A percentile compares a stretch with the other conserved stretches of the same genome.
phyloP scores from a whole-genome alignment of 1,139 yeast species.

The Candida tropicalis region DNA sequence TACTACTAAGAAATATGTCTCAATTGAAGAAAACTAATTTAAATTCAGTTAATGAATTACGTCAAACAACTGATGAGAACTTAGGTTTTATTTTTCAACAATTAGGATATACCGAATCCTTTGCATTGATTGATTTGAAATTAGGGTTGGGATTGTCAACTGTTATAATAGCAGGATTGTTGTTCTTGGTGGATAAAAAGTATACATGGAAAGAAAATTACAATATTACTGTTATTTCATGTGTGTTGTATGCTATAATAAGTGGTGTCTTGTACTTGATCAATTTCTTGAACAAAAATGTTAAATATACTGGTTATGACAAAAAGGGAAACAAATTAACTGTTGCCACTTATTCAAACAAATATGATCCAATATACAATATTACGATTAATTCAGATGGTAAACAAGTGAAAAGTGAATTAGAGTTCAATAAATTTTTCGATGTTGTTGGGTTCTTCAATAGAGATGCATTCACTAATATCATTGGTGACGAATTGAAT shows the following conservation, averaged over 20 bases:
- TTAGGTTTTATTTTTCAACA: conserved; percentile 48
- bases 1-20: too few species aligned
- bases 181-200: conserved; percentile 70
- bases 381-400: conserved; percentile 34
- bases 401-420: conserved; percentile 21
- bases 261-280: conserved; percentile 53
- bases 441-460: conserved; percentile 51
- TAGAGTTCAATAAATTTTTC: conserved; percentile 47
- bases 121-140: conserved; percentile 59
- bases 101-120: conserved; percentile 66
- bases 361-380: conserved; percentile 48
- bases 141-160: conserved; percentile 70
- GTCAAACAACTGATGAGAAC: conserved; percentile 53
- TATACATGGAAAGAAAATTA: conserved; percentile 44
- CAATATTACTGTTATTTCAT: conserved; percentile 32
- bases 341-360: conserved; percentile 40
- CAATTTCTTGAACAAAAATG: conserved; percentile 46
- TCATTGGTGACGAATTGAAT: conserved; percentile 32
- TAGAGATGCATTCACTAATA: conserved; percentile 36
- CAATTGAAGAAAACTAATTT: conserved; percentile 24
- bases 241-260: conserved; percentile 58
- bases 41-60: conserved; percentile 50
- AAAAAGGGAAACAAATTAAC: conserved; percentile 37
- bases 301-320: conserved; percentile 59
- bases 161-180: conserved; percentile 64